phyloP scores from a whole-genome alignment of 352 stramenopile genomes.

The Globisporangium lucens region DNA sequence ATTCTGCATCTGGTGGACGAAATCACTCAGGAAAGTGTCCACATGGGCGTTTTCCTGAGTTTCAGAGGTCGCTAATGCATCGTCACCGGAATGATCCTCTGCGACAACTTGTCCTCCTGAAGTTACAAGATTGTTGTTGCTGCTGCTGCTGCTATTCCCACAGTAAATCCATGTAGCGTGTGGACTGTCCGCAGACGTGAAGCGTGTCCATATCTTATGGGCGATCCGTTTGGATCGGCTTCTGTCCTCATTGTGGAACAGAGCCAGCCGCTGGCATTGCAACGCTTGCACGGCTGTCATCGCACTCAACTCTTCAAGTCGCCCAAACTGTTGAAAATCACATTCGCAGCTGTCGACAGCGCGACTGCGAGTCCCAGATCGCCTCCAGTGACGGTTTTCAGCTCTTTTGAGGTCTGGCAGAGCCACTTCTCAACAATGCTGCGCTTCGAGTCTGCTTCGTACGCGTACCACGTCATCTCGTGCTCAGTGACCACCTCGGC shows the following conservation, averaged over 20 bases:
- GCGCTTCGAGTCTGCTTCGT: constrained; percentile 40
- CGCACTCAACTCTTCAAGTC: constrained; percentile 20
- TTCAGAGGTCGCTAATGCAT: constrained; percentile 9
- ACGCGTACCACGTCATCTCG: constrained; percentile 70
- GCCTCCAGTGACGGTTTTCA: constrained; percentile 14
- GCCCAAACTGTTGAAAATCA: constrained; percentile 11
- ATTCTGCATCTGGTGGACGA: constrained; percentile 23
- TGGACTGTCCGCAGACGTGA: constrained; percentile 27
- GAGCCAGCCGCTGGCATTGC: constrained; percentile 39
- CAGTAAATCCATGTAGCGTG: constrained; percentile 56
- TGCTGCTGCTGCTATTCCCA: constrained; percentile 12
- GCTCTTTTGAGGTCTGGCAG: constrained; percentile 30
- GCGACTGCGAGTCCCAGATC: constrained; percentile 32
- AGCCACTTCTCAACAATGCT: constrained; percentile 77
- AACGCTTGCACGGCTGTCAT: constrained; percentile 28
- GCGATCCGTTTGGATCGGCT: constrained; percentile 19
- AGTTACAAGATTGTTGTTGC: neutral
- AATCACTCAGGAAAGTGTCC: constrained; percentile 26
- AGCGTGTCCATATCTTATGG: constrained; percentile 47
- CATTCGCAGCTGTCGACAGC: constrained; percentile 24
- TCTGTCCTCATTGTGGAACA: constrained; percentile 36
- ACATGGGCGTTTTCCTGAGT: constrained; percentile 19
- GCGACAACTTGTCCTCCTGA: constrained; percentile 8
- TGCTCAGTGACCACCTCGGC: constrained; percentile 28
- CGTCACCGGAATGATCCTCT: constrained; percentile 13